Conservation (phyloP, 2,329 filamentous ascomycete species). For the Fusarium subglutinans region DNA sequence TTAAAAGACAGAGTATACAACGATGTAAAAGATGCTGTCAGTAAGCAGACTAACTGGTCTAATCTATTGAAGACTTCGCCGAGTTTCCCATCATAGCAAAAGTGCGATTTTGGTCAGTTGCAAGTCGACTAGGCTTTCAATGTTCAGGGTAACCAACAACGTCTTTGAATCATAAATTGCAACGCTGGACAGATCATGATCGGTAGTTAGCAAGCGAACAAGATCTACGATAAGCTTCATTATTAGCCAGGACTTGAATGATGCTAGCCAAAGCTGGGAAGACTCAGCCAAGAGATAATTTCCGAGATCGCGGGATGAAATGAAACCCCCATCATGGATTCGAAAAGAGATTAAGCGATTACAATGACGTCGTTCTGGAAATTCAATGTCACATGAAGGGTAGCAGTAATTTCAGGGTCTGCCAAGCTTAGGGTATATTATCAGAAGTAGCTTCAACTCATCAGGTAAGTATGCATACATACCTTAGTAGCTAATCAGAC, state of each 20-base stretch:
- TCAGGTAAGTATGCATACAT: background rate
- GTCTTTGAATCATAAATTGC: slow-evolving; percentile 65
- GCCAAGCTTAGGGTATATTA: background rate
- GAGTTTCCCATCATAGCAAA: background rate
- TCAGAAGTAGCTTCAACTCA: background rate
- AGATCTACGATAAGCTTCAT: slow-evolving; percentile 63
- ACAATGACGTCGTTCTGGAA: slow-evolving; percentile 59
- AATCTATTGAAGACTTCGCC: background rate
- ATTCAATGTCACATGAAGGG: background rate
- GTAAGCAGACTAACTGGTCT: no score
- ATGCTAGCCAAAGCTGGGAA: slow-evolving; percentile 65
- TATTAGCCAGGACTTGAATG: slow-evolving; percentile 61
- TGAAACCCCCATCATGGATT: slow-evolving; percentile 63
- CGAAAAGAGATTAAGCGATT: slow-evolving; percentile 59
- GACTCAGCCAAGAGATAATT: slow-evolving; percentile 66
- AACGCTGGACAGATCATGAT: slow-evolving; percentile 63
- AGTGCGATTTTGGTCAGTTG: background rate
- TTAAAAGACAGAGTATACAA: background rate
- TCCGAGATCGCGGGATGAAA: slow-evolving; percentile 61
- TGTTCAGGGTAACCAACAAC: slow-evolving; percentile 63
- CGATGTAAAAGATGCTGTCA: no score
- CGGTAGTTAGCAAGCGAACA: slow-evolving; percentile 60
- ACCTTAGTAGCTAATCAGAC: background rate
- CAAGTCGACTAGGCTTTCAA: slow-evolving; percentile 50
- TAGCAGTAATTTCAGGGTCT: background rate